Evolutionary conservation across 139 green algal genomes (phyloP), one percentile per base, ranked within the genome.

Genomic region (Chlamydomonas incerta): DNA sequence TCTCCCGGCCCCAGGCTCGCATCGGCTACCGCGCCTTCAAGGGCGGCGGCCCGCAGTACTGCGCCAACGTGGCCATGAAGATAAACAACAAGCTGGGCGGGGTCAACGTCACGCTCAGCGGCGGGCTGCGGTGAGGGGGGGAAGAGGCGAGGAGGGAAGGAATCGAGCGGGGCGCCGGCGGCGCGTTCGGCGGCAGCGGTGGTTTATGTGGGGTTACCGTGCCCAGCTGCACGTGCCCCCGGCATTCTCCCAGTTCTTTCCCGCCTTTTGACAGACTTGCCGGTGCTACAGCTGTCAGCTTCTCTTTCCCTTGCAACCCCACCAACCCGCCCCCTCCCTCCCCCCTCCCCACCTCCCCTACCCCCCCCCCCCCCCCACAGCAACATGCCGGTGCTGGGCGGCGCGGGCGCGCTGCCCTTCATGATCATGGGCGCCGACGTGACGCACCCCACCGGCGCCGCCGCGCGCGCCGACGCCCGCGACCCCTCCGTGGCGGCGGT

Each of bases 61-160:
- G 85, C 46, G 86, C 82, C 67, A 95, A 96, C 86, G 72, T 95
- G 55, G 91, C 83, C 21, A 81, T 97, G 88, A 96, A 97, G 86
- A 90, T 97, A 58, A 97, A 97, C 80, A 89, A 90, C 83, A 97
- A 97, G 92, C 89, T 97, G 87, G 93, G 93, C 41, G 95, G 95
- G 50, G 86, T 91, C 80, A 96, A 96, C 79, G 87, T 92, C 28
- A 60, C 37, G 34, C 74, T 95, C 34, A 62, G 50, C 29, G 33
- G 50, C 28, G 80, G 80, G 3, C 33, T 79, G 21, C 66, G 13
- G 77, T 84, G 46, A 24, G 77, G 15, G 14, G 10, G 29, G 41
- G 41, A 8, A 50, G 41, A 8, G 41, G 18, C n/a, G n/a, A n/a
- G n/a, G n/a, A n/a, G n/a, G n/a, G n/a, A n/a, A n/a, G n/a, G n/a